These are phyloP conservation scores for Acacia concinna DNA, from an alignment of 331 rosid genomes.

Conservation along the genomic window DNA sequence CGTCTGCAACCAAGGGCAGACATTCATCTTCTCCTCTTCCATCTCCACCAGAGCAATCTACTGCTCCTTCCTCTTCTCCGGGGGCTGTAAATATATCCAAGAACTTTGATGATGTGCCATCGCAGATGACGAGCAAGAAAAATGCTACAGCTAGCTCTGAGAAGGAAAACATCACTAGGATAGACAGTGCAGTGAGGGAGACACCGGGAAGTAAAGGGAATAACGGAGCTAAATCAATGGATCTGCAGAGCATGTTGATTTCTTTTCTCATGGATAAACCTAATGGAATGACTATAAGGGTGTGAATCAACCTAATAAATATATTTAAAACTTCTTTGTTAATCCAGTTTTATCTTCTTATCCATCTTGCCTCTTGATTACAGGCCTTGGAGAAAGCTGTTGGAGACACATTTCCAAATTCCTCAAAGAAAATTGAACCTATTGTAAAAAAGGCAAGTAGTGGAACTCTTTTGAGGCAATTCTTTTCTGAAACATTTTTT, in stretches of 20 bases:
- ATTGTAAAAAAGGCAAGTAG: conserved; percentile 73
- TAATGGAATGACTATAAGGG: conserved; percentile 82
- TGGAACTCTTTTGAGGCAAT: conserved; percentile 32
- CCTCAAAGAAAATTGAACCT: conserved; percentile 69
- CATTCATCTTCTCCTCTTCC: conserved; percentile 74
- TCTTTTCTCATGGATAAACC: conserved; percentile 80
- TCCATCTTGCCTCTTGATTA: conserved; percentile 29
- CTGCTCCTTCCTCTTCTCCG: conserved; percentile 65
- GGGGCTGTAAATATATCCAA: conserved; percentile 56
- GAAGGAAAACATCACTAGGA: conserved; percentile 56
- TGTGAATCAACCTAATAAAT: conserved; percentile 13
- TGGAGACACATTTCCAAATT: conserved; percentile 69
- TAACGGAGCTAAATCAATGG: conserved; percentile 56
- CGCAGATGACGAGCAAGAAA: conserved; percentile 54
- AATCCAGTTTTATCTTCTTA: conserved; percentile 21
- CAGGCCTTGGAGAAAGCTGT: conserved; percentile 88
- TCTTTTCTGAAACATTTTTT: conserved; percentile 28
- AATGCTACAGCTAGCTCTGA: conserved; percentile 48
- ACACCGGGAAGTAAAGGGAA: conserved; percentile 57
- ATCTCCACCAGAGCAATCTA: conserved; percentile 69
- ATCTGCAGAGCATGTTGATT: conserved; percentile 67
- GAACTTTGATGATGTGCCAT: conserved; percentile 59
- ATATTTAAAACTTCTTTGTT: conserved; percentile 2
- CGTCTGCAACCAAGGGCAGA: conserved; percentile 61
- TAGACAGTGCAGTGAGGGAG: conserved; percentile 47